Base-by-base conservation (phyloP, 2,329 filamentous ascomycete genomes). In the Neofusicoccum sp. region DNA sequence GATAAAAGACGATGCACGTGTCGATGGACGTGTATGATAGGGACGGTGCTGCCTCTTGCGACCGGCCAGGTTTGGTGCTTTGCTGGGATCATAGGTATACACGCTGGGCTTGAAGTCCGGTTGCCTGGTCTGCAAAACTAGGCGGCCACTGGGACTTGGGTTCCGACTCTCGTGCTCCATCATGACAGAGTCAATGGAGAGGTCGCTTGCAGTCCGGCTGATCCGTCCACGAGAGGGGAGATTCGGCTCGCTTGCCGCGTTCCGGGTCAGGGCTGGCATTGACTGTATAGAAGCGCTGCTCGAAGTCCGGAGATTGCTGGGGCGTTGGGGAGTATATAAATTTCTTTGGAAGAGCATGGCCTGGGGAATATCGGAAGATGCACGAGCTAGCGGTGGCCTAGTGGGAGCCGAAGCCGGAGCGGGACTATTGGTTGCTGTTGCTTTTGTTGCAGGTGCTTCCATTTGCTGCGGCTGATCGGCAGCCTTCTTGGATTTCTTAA, bases 141-240 rank as follows among this genome's bases (percentile, higher is more conserved):
- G 49, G n/a, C n/a, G 44, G 24, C 45, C 57, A 41, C 12, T 49
- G 28, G 44, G 44, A 28, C 44, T 41, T 24, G 54, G 57, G 7
- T 41, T 38, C n/a, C 44, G 57, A 8, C 36, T 20, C 8, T 44
- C 41, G 16, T 9, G 26, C 14, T 16, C 49, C 34, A 59, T 58
- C 63, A 81, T 67, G 62, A 67, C 63, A 1, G 65, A 65, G 24
- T 65, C 65, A 26, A 67, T 68, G n/a, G 66, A 67, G 7, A 67
- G 63, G 40, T 67, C 65, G 43, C 60, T 66, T 33, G 45, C 63
- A 7, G 47, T 51, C 9, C 36, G 47, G 34, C n/a, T 14, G 16
- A 6, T n/a, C 1, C 53, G 38, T 4, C 44, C 44, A 26, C 44
- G 56, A 14, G 51, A 43, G 33, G 51, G 7, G 4, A 49, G 44